phyloP scores from a whole-genome alignment of 2,329 filamentous ascomycete genomes.

The Trichocomaceae sp. region DNA sequence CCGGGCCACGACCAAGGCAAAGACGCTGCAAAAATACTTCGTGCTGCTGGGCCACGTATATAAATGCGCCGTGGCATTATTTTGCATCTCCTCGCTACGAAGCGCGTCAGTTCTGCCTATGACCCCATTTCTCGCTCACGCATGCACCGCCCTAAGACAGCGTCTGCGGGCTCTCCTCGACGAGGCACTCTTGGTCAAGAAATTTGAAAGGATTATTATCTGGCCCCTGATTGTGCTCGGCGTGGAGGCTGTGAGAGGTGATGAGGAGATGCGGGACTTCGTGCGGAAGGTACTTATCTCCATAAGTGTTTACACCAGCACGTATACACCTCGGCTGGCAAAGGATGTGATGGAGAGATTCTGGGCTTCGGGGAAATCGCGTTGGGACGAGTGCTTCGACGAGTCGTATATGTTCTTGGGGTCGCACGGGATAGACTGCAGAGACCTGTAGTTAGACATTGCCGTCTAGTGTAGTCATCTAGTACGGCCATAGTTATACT shows the following conservation, averaged over 20 bases:
- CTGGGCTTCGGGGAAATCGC: conserved; percentile 26
- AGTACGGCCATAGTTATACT: no score
- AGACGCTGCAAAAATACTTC: conserved; percentile 20
- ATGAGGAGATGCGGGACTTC: conserved; percentile 20
- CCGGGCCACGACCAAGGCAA: conserved; percentile 22
- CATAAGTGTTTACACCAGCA: conserved; percentile 24
- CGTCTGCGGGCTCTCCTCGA: background rate
- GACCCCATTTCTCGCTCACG: conserved; percentile 11
- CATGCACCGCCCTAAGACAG: background rate
- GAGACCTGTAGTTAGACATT: background rate
- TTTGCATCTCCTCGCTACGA: conserved; percentile 34
- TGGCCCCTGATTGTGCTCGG: conserved; percentile 36
- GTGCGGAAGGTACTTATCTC: conserved; percentile 21
- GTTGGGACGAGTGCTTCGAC: conserved; percentile 38
- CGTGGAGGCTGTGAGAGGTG: conserved; percentile 23
- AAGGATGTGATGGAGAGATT: conserved; percentile 28
- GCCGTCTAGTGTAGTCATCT: no score
- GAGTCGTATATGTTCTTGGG: conserved; percentile 25
- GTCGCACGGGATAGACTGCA: conserved; percentile 5
- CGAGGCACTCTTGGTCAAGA: background rate
- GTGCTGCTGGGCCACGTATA: conserved; percentile 25
- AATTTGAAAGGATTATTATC: conserved; percentile 21
- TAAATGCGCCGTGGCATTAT: conserved; percentile 28
- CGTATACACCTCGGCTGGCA: conserved; percentile 25
- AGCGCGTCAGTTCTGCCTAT: conserved; percentile 25